Evolutionary conservation across 768 basidiomycete genomes (phyloP).

Genomic region (Tylopilus plumbeoviolaceoides): DNA sequence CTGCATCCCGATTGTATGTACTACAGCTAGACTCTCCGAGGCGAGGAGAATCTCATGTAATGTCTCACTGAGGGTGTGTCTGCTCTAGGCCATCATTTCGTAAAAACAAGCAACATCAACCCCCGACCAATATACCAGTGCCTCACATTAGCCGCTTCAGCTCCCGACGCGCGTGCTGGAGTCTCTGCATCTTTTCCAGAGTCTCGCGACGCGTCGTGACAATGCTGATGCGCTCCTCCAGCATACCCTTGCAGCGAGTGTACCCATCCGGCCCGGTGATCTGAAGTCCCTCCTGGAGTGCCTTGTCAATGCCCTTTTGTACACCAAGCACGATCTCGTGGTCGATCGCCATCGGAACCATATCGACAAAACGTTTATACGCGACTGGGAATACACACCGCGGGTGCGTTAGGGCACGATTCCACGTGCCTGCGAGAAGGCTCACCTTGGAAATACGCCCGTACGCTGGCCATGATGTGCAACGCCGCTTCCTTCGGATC

Average conservation of each 20-base stretch:
- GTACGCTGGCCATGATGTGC: conserved; percentile 65
- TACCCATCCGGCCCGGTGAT: conserved; percentile 46
- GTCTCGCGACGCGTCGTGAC: conserved; percentile 46
- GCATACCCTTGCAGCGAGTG: conserved; percentile 45
- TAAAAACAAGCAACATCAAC: background rate
- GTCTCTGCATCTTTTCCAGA: conserved; percentile 46
- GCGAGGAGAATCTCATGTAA: no score
- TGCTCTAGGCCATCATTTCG: no score
- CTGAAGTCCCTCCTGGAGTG: conserved; percentile 46
- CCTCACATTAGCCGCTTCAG: conserved; percentile 19
- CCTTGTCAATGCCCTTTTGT: conserved; percentile 41
- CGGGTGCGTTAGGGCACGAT: no score
- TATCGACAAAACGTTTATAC: conserved; percentile 44
- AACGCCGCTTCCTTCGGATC: conserved; percentile 56
- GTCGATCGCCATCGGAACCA: conserved; percentile 42
- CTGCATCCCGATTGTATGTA: no score
- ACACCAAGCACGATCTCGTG: conserved; percentile 42
- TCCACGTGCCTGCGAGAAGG: background rate
- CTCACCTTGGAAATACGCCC: conserved; percentile 72
- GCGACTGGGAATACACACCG: conserved; percentile 33
- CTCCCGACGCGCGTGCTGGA: conserved; percentile 44
- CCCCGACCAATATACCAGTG: no score
- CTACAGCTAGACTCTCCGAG: no score
- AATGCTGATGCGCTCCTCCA: conserved; percentile 47
- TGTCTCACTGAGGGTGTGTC: no score